A percentile compares a stretch with the other conserved stretches of the same genome.
Conservation (phyloP, 2,329 filamentous ascomycete species). For the Paecilomyces dactylethromorphus region DNA sequence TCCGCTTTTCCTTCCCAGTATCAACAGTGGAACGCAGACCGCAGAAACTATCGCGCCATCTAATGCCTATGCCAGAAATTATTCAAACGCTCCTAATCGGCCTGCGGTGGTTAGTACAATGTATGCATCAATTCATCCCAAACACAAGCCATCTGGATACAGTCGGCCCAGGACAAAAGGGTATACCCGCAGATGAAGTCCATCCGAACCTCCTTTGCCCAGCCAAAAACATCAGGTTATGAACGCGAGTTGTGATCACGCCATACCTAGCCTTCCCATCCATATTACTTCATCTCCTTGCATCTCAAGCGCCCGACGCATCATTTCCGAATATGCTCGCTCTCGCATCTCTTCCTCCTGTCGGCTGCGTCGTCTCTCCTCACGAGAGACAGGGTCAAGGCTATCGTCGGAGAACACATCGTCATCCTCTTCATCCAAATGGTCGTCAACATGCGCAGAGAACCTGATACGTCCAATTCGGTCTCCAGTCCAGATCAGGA, state of each 20-base stretch:
- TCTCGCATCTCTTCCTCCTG: slow-evolving; percentile 29
- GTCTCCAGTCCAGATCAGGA: slow-evolving; percentile 85
- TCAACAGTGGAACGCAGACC: background rate
- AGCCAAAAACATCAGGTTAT: slow-evolving; percentile 5
- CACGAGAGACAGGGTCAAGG: slow-evolving; percentile 17
- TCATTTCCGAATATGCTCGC: slow-evolving; percentile 58
- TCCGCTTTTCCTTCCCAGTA: background rate
- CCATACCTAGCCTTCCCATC: slow-evolving; percentile 59
- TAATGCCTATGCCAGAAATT: background rate
- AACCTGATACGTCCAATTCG: slow-evolving; percentile 68
- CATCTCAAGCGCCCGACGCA: slow-evolving; percentile 67
- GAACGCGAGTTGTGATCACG: slow-evolving; percentile 4
- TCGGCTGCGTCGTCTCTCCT: slow-evolving; percentile 23
- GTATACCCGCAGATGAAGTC: background rate
- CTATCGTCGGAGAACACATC: slow-evolving; percentile 21
- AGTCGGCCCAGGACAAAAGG: background rate
- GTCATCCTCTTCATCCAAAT: slow-evolving; percentile 26
- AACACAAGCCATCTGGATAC: background rate
- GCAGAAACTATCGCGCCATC: background rate
- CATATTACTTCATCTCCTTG: slow-evolving; percentile 76
- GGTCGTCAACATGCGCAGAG: slow-evolving; percentile 35
- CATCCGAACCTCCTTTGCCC: background rate
- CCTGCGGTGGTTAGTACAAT: background rate
- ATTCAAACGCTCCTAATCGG: background rate
- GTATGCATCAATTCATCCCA: background rate